These are phyloP conservation scores for Penstemon davidsonii DNA, from an alignment of 257 asterid genomes.

Conservation along the genomic window DNA sequence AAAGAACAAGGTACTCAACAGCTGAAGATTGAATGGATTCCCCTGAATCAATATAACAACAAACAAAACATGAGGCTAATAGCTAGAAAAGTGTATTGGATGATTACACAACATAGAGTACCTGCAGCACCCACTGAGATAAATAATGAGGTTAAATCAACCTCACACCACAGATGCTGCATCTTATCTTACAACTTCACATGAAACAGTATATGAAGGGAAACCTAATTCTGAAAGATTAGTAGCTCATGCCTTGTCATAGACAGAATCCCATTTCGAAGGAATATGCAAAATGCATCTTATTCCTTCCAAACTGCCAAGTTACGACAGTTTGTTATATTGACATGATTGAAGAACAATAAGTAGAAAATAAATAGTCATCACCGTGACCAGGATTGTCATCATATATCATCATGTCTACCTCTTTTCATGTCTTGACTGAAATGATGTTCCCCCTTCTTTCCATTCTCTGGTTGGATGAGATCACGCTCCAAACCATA, in stretches of 20 bases:
- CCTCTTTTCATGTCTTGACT: slow-evolving; percentile 42
- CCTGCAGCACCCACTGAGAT: slow-evolving; percentile 56
- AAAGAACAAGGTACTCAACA: slow-evolving; percentile 37
- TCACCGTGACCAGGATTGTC: slow-evolving; percentile 40
- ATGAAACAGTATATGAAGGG: slow-evolving; percentile 19
- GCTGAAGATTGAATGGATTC: slow-evolving; percentile 43
- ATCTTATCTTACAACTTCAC: slow-evolving; percentile 32
- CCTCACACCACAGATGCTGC: slow-evolving; percentile 55
- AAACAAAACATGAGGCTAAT: slow-evolving; percentile 40
- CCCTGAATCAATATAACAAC: slow-evolving; percentile 55
- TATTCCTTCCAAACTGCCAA: slow-evolving; percentile 39
- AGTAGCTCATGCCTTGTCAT: slow-evolving; percentile 40
- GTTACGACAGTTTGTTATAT: slow-evolving; percentile 36
- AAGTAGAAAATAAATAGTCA: slow-evolving; percentile 34
- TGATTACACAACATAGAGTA: slow-evolving; percentile 39
- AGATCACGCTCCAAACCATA: slow-evolving; percentile 14
- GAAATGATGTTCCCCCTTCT: neutral
- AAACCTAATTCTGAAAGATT: slow-evolving; percentile 18
- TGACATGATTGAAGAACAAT: slow-evolving; percentile 40
- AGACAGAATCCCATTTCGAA: slow-evolving; percentile 31
- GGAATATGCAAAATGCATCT: slow-evolving; percentile 39
- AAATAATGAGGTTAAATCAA: slow-evolving; percentile 42
- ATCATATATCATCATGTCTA: slow-evolving; percentile 49
- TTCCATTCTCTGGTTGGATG: slow-evolving; percentile 25
- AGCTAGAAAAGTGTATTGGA: neutral